Base-by-base conservation (phyloP, 257 asterid genomes). In the Nicotiana obtusifolia region DNA sequence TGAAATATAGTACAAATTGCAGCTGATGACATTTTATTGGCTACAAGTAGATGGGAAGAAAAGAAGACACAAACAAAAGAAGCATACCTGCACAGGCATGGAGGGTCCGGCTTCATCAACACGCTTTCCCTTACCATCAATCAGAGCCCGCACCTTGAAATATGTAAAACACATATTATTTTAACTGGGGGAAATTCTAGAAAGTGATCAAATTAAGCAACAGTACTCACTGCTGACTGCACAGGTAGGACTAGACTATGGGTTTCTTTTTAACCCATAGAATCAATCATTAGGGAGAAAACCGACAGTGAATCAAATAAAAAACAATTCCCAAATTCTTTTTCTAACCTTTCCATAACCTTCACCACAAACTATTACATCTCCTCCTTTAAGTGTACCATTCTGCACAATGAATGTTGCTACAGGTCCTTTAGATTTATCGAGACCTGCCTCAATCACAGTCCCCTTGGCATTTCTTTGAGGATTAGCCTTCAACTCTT, bases 401-500 rank as follows among this genome's bases (percentile, higher is more conserved):
- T 93, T 96, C 87, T 94, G 99, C 84, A 96, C 98, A 76, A 96
- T 94, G 89, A 96, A 93, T 76, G 99, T 92, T 81, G 97, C 97
- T 62, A 94, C 84, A 80, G 99, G 93, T 64, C 99, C 99, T 89
- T 80, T 96, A 84, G 98, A 89, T 89, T 96, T 96, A 89, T 94
- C 98, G 52, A 94, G 98, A 77, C 98, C 95, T 41, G 99, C 99
- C 89, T 96, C 99, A 76, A 96, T 94, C 71, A 92, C 97, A 41
- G 98, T 92, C 75, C 99, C 99, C 90, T 89, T 93, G 80, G 99
- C 98, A 84, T 91, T 90, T 86, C 98, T 90, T 78, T 92, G 88
- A 22, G 98, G 98, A 87, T 96, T 96, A 68, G 99, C 99, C 94
- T 94, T 96, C 96, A 95, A 87, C 87, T 94, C 98, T 91, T 96